Evolutionary conservation across 345 rosid genomes (phyloP).

Genomic region (Eucalyptus sp.): DNA sequence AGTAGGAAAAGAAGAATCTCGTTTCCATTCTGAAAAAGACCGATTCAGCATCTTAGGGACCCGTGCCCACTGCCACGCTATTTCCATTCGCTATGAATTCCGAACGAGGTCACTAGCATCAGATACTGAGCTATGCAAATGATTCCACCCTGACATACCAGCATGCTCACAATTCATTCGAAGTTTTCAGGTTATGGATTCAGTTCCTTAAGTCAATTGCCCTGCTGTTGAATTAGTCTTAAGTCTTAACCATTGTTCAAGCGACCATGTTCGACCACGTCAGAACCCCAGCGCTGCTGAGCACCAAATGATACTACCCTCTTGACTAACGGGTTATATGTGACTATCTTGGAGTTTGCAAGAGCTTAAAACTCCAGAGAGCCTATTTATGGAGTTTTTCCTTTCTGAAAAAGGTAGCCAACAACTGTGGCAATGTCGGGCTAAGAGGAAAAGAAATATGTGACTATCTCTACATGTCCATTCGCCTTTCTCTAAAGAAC

Average conservation of each 20-base stretch:
- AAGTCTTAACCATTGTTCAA: background rate
- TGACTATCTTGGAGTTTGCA: background rate
- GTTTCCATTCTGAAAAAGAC: background rate
- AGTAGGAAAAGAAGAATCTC: background rate
- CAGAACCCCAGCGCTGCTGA: background rate
- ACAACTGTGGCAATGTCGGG: background rate
- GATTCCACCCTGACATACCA: background rate
- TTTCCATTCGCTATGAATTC: background rate
- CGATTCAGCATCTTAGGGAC: background rate
- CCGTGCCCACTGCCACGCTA: background rate
- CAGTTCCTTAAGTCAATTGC: background rate
- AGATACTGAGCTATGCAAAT: background rate
- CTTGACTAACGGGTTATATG: background rate
- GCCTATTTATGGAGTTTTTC: background rate
- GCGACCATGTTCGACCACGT: background rate
- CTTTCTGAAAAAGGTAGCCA: background rate
- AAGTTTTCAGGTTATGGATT: background rate
- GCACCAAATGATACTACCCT: background rate
- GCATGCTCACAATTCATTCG: background rate
- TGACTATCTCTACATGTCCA: background rate
- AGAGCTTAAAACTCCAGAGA: background rate
- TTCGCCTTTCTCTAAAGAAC: background rate
- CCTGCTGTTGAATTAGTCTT: background rate
- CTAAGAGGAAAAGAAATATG: background rate
- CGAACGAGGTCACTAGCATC: background rate